A percentile compares a stretch with the other conserved stretches of the same genome.
phyloP scores from a whole-genome alignment of 257 asterid genomes.

The Capsicum rhomboideum region DNA sequence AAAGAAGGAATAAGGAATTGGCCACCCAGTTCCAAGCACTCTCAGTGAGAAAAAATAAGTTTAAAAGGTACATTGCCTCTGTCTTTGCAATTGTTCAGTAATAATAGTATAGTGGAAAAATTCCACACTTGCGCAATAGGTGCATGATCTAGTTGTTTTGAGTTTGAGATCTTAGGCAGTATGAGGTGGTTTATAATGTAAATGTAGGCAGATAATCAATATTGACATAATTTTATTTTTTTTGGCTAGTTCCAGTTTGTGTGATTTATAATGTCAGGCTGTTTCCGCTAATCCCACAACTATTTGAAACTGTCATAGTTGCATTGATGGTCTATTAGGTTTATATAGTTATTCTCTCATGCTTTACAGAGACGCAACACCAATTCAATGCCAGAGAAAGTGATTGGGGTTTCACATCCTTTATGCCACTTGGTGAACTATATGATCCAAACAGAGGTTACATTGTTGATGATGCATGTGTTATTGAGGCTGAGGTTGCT shows the following conservation, averaged over 20 bases:
- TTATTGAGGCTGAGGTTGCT: constrained; percentile 91
- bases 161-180: neutral
- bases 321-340: neutral
- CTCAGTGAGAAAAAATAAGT: neutral
- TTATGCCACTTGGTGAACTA: constrained; percentile 88
- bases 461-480: constrained; percentile 65
- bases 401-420: constrained; percentile 97
- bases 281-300: neutral
- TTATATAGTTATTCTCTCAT: neutral
- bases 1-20: neutral
- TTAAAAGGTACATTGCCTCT: neutral
- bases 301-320: neutral
- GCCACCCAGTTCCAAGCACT: neutral
- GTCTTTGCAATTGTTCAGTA: neutral
- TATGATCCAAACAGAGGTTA: constrained; percentile 86
- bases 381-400: constrained; percentile 92
- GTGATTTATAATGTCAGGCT: neutral
- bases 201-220: neutral
- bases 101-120: neutral
- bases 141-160: neutral
- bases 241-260: neutral
- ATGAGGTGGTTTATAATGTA: neutral
- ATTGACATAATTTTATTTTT: neutral
- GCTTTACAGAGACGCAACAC: constrained; percentile 76
- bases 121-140: neutral